These are phyloP conservation scores for Aphanomyces astaci DNA, from an alignment of 352 stramenopile species.

Conservation along the genomic window DNA sequence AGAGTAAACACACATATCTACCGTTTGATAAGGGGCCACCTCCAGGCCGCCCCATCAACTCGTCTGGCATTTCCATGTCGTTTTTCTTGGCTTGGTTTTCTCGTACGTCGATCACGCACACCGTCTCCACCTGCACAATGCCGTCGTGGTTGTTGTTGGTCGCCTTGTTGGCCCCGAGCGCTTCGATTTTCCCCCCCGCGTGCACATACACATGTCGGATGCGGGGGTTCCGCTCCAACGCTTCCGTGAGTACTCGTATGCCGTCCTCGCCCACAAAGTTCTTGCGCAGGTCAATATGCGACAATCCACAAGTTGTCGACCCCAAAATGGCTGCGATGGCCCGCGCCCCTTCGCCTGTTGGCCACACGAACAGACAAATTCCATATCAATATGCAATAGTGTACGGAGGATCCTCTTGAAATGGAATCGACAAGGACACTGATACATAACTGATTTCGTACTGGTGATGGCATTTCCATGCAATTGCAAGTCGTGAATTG, in stretches of 20 bases:
- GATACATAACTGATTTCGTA: too few species aligned
- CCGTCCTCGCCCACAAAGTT: conserved; percentile 90
- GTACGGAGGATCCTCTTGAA: too few species aligned
- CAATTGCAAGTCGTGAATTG: conserved; percentile 91
- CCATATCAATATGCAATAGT: too few species aligned
- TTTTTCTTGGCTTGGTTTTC: conserved; percentile 54
- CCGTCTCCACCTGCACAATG: conserved; percentile 85
- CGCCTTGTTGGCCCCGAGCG: conserved; percentile 53
- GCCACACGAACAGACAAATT: too few species aligned
- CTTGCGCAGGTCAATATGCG: conserved; percentile 84
- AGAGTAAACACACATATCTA: too few species aligned
- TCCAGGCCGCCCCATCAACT: conserved; percentile 9
- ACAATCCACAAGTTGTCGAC: conserved; percentile 59
- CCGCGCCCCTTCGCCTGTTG: conserved; percentile 86
- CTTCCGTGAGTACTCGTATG: conserved; percentile 89
- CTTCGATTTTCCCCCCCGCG: conserved; percentile 92
- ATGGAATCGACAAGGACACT: too few species aligned
- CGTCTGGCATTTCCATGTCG: background rate
- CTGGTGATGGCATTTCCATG: conserved; percentile 85
- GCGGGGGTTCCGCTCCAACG: conserved; percentile 86
- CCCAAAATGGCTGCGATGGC: conserved; percentile 89
- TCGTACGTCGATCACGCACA: conserved; percentile 92
- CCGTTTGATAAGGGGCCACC: too few species aligned
- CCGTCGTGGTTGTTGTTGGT: conserved; percentile 42
- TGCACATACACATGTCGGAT: conserved; percentile 96